Evolutionary conservation across 225 moss, liverwort and hornwort genomes (phyloP).

Genomic region (Asterella californica): DNA sequence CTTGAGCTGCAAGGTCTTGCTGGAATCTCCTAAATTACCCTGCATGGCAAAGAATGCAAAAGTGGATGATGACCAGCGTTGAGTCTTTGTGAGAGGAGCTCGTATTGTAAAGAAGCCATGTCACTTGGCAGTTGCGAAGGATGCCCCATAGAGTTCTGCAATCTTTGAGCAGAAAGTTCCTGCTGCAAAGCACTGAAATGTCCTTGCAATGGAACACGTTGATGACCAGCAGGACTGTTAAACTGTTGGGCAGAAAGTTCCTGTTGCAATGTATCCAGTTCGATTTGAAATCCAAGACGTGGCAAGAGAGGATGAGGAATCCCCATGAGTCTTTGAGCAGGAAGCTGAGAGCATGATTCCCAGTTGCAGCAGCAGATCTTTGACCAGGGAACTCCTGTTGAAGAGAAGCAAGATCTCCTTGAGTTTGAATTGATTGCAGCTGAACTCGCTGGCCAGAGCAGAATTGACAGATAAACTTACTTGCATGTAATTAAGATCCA

Average conservation of each 20-base stretch:
- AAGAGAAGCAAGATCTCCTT: not conserved
- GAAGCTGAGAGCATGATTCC: not conserved
- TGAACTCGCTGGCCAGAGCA: not conserved
- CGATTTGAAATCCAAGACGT: not conserved
- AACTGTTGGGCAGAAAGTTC: not conserved
- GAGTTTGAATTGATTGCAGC: not conserved
- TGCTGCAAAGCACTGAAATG: not conserved
- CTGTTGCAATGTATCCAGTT: conserved; percentile 5
- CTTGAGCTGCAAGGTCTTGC: conserved; percentile 12
- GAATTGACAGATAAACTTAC: too few relatives aligned
- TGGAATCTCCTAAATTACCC: conserved; percentile 5
- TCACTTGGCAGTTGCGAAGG: not conserved
- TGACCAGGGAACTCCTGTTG: conserved; percentile 8
- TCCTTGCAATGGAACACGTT: conserved; percentile 4
- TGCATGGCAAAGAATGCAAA: not conserved
- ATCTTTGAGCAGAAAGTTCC: not conserved
- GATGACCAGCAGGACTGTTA: not conserved
- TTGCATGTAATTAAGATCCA: too few relatives aligned
- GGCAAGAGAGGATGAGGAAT: not conserved
- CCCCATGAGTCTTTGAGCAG: not conserved
- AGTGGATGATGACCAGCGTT: not conserved
- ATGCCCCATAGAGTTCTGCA: not conserved
- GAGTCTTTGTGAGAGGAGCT: not conserved
- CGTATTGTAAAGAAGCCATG: conserved; percentile 10
- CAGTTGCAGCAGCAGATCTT: not conserved